These are phyloP conservation scores for Aspergillus niger DNA, from an alignment of 2,329 filamentous ascomycete species.

Conservation along the genomic window DNA sequence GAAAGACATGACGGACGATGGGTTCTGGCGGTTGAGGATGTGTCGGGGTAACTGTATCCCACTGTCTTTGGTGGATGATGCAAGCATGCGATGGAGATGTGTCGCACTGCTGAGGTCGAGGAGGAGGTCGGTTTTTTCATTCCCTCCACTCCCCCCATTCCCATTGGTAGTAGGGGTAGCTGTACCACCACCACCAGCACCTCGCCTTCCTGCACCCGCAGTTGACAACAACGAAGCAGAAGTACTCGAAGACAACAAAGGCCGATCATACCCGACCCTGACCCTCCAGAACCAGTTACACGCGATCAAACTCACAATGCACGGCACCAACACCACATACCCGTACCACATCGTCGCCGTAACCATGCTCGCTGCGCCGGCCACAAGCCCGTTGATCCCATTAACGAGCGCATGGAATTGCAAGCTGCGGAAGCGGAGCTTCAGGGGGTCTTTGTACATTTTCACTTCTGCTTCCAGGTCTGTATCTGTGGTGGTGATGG, in stretches of 20 bases:
- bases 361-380: constrained; percentile 53
- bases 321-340: constrained; percentile 55
- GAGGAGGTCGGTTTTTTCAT: not conserved
- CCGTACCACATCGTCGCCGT: constrained; percentile 57
- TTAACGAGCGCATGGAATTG: constrained; percentile 50
- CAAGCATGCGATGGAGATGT: not conserved
- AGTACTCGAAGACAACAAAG: constrained; percentile 21
- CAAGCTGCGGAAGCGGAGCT: constrained; percentile 43
- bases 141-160: not conserved
- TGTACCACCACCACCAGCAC: too few relatives aligned
- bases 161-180: not conserved
- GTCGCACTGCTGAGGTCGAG: not conserved
- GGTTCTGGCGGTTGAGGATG: not conserved
- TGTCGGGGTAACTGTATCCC: not conserved
- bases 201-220: too few relatives aligned
- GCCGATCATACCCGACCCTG: constrained; percentile 51
- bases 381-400: constrained; percentile 50
- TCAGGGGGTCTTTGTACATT: constrained; percentile 32
- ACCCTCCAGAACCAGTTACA: constrained; percentile 55
- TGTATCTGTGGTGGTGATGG: too few relatives aligned
- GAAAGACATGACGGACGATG: not conserved
- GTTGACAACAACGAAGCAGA: not conserved
- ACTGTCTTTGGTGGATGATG: not conserved
- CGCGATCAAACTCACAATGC: constrained; percentile 49
- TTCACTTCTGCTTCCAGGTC: constrained; percentile 17